Evolutionary conservation across 2,329 filamentous ascomycete genomes (phyloP), one percentile per base, ranked within the genome.

Genomic region (Epichloe gansuensis): DNA sequence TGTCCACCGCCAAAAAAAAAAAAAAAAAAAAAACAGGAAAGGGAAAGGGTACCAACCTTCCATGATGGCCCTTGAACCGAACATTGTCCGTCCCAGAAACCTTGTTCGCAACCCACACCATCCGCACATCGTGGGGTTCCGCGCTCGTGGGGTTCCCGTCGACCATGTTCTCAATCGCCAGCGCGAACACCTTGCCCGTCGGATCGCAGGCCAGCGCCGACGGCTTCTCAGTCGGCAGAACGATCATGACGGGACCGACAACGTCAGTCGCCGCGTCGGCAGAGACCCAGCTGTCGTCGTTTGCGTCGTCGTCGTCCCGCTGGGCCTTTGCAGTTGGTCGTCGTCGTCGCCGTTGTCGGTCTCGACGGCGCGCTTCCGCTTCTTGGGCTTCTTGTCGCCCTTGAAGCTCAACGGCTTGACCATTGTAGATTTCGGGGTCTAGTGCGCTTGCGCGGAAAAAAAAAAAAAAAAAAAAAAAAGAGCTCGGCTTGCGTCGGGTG

Each of bases 381-480:
- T 96, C 71, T 93, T 95, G 55, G 81, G 73, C 72, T 93, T 93
- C 71, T 94, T 96, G 72, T 98, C 93, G 75, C 93, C 93, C 72
- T 98, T 98, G 77, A 98, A 98, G 48, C 82, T 77, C 54, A 98
- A 80, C 47, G 91, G 84, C 68, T 95, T 96, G 61, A 95, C 85
- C 87, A 93, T 93, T 56, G 28, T 46, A 46, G 48, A 39, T 48
- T 52, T 47, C 17, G 53, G 47, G 11, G 25, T 2, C 12, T 2
- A 7, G 53, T 55, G 45, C 51, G 54, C 23, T 5, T 47, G 35
- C 23, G 47, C 9, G 21, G 12, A 28, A 21, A 8, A 21, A 21
- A 17, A 17, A 17, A 17, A 21, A n/a, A 28, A 21, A 8, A 21
- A 21, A 17, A 17, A 17, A 17, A 21, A n/a, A 28, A 21, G 5